Base-by-base conservation (phyloP, 116 monocot species). In the Cymodocea nodosa region DNA sequence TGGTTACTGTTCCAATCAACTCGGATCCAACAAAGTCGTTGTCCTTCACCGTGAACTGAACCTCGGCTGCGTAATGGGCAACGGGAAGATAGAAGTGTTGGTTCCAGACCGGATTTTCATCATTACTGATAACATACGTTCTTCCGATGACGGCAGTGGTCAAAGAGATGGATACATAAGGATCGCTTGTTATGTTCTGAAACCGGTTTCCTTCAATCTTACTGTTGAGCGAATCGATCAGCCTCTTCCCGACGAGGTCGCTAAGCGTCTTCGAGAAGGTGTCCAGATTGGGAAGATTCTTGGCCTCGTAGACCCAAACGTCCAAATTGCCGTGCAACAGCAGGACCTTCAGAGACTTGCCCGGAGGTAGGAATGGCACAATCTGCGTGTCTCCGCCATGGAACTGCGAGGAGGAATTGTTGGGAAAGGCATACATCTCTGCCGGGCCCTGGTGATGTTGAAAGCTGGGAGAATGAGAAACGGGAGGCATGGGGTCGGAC, bases 311-410 rank as follows among this genome's bases (percentile, higher is more conserved):
- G n/a, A 95, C 80, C 72, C 74, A 75, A 49, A 95, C 73, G 25
- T 90, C 91, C 12, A 95, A 74, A 61, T 70, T 85, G 19, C 95
- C 95, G 39, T 95, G 95, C n/a, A 95, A 76, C 35, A 86, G 80
- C 20, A 55, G 36, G 19, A 68, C 68, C 68, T 58, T 35, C 8
- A 68, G 68, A 15, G 68, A 68, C 22, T 14, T 35, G 15, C 52
- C 16, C 17, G 17, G 23, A 66, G 34, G 19, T 50, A 68, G 44
- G 64, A 58, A 72, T 4, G 75, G 51, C 50, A 81, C 75, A 23
- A 78, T 51, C 57, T 66, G 75, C 24, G 78, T 64, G 20, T 18
- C 57, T 40, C 25, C 15, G 23, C 36, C 39, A 12, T 54, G 59
- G 30, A 75, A 23, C 56, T 69, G 78, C 24, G 63, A 7, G 14